A percentile compares a stretch with the other conserved stretches of the same genome.
phyloP scores from a whole-genome alignment of 176 grass and related monocot species.

The Zoysia japonica region DNA sequence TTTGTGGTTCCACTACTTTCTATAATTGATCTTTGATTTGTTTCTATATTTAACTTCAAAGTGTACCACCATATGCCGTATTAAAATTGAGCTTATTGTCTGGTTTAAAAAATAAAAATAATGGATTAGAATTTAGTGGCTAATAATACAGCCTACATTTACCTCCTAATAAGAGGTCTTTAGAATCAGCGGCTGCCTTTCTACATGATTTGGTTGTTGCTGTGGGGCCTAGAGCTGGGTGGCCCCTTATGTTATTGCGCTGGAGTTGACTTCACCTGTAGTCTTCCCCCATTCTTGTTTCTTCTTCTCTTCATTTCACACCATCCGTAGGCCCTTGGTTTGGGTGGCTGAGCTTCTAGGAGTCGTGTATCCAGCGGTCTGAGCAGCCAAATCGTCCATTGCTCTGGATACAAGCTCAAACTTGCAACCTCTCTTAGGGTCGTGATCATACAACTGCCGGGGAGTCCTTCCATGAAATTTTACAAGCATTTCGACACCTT shows the following conservation, averaged over 20 bases:
- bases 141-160: too few relatives aligned
- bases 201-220: background rate
- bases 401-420: background rate
- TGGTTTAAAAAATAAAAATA: too few relatives aligned
- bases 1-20: too few relatives aligned
- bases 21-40: too few relatives aligned
- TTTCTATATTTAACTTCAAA: too few relatives aligned
- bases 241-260: background rate
- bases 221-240: background rate
- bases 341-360: background rate
- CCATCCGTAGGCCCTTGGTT: background rate
- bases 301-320: background rate
- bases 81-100: too few relatives aligned
- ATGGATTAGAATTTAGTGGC: too few relatives aligned
- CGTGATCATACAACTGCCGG: background rate
- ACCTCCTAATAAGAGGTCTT: too few relatives aligned
- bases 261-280: background rate
- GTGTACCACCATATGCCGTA: too few relatives aligned
- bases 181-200: background rate
- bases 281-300: background rate
- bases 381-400: background rate
- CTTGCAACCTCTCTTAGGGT: background rate
- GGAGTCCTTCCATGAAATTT: background rate
- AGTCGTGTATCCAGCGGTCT: background rate
- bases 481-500: background rate